Evolutionary conservation across 1,284 basidiomycete species (phyloP), one percentile per base, ranked within the genome.

Genomic region (Lignosus rhinocerotis): DNA sequence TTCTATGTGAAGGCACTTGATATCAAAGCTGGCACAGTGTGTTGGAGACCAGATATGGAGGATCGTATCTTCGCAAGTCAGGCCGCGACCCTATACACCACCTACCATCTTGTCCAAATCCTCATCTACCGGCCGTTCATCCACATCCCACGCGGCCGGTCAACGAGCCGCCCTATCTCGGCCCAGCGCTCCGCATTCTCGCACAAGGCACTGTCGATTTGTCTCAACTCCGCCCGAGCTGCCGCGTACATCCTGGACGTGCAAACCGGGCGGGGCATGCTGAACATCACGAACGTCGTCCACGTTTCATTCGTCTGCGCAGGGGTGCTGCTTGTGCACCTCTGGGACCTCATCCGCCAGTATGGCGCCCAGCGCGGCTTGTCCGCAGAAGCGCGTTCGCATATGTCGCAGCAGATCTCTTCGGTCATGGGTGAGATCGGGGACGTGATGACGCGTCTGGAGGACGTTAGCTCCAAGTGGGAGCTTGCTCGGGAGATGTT

Each of bases 101-200:
- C 83, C 5, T 94, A 92, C 70, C 86, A 93, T 72, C 75, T 88
- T 51, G 75, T 81, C 14, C 82, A 82, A 65, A 91, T 93, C 67
- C 77, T 90, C 59, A 81, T 93, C 50, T 88, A 93, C 69, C 83
- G 90, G 11, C 87, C 89, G 0, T 93, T 93, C 72, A 85, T 92
- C 36, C 80, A 82, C 1, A 8, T 60, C 59, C 63, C 57, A 60
- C 65, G 62, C 64, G 52, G 61, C 63, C 56, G 46, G 41, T 58
- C 70, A 48, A 64, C 64, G 50, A 31, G 33, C 4, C 41, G 45
- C 6, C 51, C 56, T 3, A 21, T 54, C 1, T 52, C 58, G 6
- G 31, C 69, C 54, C 64, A 65, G 42, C 72, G 67, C 53, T 61
- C 66, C 54, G 67, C 67, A 48, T 70, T 71, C 67, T 70, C 76